Percentiles rank a stretch among this genome's conserved stretches.
These are phyloP conservation scores for Sporopachydermia quercuum DNA, from an alignment of 805 yeast species.

Conservation along the genomic window DNA sequence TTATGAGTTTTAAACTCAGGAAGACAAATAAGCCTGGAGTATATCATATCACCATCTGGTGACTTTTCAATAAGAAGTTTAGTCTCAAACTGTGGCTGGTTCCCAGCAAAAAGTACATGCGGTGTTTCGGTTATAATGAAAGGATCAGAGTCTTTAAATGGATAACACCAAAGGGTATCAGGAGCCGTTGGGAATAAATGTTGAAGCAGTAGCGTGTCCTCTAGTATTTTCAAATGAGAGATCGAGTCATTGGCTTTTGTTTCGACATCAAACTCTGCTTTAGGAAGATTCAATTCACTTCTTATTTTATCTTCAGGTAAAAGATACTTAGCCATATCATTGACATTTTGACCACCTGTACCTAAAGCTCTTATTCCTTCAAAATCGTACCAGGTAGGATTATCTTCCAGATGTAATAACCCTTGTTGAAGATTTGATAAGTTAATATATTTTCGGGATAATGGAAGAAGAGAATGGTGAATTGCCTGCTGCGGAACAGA, in stretches of 20 bases:
- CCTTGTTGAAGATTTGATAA: slow-evolving; percentile 22
- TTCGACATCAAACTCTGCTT: slow-evolving; percentile 13
- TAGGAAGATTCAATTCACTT: slow-evolving; percentile 14
- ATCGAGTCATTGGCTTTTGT: slow-evolving; percentile 7
- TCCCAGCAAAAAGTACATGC: slow-evolving; percentile 76
- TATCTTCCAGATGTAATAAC: slow-evolving; percentile 35
- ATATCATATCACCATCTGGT: slow-evolving; percentile 17
- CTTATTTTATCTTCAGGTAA: slow-evolving; percentile 24
- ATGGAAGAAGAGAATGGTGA: slow-evolving; percentile 58
- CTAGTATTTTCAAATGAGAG: slow-evolving; percentile 41
- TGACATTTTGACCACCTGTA: slow-evolving; percentile 72
- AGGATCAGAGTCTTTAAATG: slow-evolving; percentile 66
- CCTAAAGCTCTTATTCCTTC: slow-evolving; percentile 48
- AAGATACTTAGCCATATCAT: slow-evolving; percentile 61
- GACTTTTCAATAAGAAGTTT: slow-evolving; percentile 23
- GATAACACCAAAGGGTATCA: slow-evolving; percentile 84
- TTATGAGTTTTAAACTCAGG: slow-evolving; percentile 62
- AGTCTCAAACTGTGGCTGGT: slow-evolving; percentile 51
- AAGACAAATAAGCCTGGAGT: slow-evolving; percentile 42
- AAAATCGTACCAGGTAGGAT: slow-evolving; percentile 60
- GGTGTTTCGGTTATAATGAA: slow-evolving; percentile 67
- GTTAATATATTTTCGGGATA: slow-evolving; percentile 26
- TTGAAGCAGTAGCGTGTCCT: slow-evolving; percentile 66
- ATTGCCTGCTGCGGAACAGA: slow-evolving; percentile 83
- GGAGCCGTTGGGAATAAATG: slow-evolving; percentile 91